Evolutionary conservation across 2,329 filamentous ascomycete species (phyloP), one percentile per base, ranked within the genome.

Genomic region (Tolypocladium tundrense): DNA sequence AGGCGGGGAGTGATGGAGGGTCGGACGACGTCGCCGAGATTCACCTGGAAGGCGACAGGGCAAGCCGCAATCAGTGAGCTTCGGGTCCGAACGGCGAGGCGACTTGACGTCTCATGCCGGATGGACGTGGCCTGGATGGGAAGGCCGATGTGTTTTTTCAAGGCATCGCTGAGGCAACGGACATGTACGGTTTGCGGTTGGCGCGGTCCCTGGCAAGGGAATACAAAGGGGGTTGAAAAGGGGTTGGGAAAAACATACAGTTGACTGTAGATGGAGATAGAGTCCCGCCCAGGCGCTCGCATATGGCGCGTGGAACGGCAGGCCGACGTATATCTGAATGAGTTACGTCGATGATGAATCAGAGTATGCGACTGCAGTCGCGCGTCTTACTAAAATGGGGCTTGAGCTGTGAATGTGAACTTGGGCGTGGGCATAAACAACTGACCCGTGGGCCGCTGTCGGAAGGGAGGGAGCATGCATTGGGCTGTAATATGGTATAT

Each of bases 21-120:
- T 78, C 74, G 14, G 76, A 77, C 39, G 76, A 77, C 45, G 78
- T 79, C 8, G 69, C 77, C 9, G 79, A 81, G 65, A 81, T 80
- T 51, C 77, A 79, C 60, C 64, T 80, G 24, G 76, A 77, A 45
- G 75, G 75, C 53, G 72, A 75, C 57, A 68, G 67, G 61, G 59
- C 59, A 55, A 57, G 58, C 53, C 67, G 62, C 55, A 60, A 58
- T 54, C 62, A 66, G 51, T 69, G 64, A 60, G 43, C 14, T 19
- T 50, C 3, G 14, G 24, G 3, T 19, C 9, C 5, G 37, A 39
- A 39, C 13, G 37, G 37, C 37, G 37, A 11, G 13, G 11, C 42
- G 43, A 9, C 43, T 31, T 13, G 43, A 27, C 21, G 24, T 19
- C 27, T 45, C n/a, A 10, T 14, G 24, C 5, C 4, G 24, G 1